phyloP scores from a whole-genome alignment of 2,329 filamentous ascomycete species.

The Neofusicoccum sp. region DNA sequence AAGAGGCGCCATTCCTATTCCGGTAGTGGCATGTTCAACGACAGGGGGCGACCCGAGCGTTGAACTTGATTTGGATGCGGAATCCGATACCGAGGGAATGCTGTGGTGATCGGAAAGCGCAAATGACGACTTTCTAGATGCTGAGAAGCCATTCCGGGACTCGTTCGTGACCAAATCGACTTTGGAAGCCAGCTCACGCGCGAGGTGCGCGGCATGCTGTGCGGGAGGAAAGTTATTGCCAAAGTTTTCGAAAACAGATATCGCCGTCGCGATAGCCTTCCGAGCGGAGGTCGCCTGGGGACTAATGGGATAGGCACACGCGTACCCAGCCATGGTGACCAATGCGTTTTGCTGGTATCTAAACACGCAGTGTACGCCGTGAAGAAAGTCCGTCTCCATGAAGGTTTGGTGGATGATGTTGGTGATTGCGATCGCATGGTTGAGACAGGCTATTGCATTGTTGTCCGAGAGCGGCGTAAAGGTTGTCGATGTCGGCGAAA shows the following conservation, averaged over 20 bases:
- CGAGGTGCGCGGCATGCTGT: neutral
- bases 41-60: neutral
- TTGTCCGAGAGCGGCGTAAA: slow-evolving; percentile 13
- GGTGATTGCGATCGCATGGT: slow-evolving; percentile 26
- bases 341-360: slow-evolving; percentile 47
- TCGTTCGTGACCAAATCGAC: neutral
- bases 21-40: neutral
- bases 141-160: neutral
- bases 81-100: neutral
- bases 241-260: neutral
- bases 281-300: slow-evolving; percentile 21
- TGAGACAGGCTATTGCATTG: slow-evolving; percentile 23
- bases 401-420: slow-evolving; percentile 25
- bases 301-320: slow-evolving; percentile 38
- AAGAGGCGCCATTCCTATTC: neutral
- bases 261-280: neutral
- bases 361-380: slow-evolving; percentile 41
- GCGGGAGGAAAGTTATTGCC: neutral
- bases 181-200: neutral
- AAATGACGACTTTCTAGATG: neutral
- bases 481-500: slow-evolving; percentile 7
- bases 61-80: no score
- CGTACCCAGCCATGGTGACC: slow-evolving; percentile 42
- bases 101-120: neutral
- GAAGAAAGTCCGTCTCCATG: slow-evolving; percentile 20